Evolutionary conservation across 805 yeast genomes (phyloP).

Genomic region (Candida saitoana): DNA sequence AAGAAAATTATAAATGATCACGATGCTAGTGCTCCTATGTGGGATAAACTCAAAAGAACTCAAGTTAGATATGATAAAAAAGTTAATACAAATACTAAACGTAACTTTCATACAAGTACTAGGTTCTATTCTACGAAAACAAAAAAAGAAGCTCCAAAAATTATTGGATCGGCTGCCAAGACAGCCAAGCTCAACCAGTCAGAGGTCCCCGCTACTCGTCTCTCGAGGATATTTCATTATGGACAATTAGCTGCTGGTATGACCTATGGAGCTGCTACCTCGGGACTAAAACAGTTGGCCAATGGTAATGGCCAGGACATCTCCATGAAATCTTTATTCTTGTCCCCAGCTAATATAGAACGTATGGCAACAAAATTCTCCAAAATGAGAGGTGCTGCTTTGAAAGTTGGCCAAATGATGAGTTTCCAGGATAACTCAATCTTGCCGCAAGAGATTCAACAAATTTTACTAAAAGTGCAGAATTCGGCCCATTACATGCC

Average conservation of each 20-base stretch:
- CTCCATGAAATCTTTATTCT: conserved; percentile 52
- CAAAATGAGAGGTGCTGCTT: conserved; percentile 98
- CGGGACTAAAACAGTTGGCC: conserved; percentile 67
- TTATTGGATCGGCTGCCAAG: conserved; percentile 19
- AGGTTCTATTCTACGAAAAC: not conserved
- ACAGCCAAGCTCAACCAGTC: conserved; percentile 53
- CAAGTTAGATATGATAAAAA: not conserved
- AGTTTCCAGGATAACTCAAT: conserved; percentile 89
- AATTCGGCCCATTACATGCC: conserved; percentile 98
- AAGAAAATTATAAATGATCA: not conserved
- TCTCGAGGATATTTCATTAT: conserved; percentile 89
- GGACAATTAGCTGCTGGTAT: conserved; percentile 90
- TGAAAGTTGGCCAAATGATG: conserved; percentile 94
- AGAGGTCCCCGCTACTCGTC: conserved; percentile 79
- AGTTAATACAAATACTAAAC: not conserved
- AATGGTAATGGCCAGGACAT: conserved; percentile 43
- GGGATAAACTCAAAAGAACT: not conserved
- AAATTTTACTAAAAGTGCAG: conserved; percentile 78
- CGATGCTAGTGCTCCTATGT: not conserved
- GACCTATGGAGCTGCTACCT: conserved; percentile 77
- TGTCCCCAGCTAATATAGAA: conserved; percentile 82
- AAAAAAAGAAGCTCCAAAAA: conserved; percentile 2
- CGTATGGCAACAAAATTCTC: conserved; percentile 82
- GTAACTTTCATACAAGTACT: not conserved
- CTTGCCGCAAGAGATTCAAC: conserved; percentile 79